Base-by-base conservation (phyloP, 2,329 filamentous ascomycete genomes). In the Aschersonia sp. region DNA sequence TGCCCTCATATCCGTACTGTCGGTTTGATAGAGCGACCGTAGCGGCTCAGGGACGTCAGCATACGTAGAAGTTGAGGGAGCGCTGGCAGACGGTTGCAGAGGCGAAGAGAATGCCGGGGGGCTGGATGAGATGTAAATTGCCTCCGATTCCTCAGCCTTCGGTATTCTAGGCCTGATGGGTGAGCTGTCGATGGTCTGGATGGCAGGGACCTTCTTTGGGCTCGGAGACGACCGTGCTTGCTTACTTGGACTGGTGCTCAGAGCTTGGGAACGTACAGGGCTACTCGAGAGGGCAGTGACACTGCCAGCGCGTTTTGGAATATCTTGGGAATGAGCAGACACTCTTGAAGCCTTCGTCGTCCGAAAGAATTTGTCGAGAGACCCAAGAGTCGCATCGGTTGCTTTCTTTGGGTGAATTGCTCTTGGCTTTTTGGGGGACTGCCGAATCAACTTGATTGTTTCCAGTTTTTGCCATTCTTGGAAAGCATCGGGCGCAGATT, bases 111-210 rank as follows among this genome's bases (percentile, higher is more conserved):
- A 49, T 58, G 58, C 53, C 46, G 70, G 69, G 2, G 47, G 49
- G 51, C 69, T 72, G 58, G 69, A 72, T 54, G 65, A 59, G 58
- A 73, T 65, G 52, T 66, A 45, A 60, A 73, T 70, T 51, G 68
- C 54, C 55, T 71, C 62, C 48, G 48, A 49, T 50, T 47, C 48
- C 46, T 48, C 47, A 32, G 48, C 40, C 49, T 44, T 55, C 54
- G 51, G 54, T 51, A 55, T 62, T 56, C 68, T 72, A 63, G 66
- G 65, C 53, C 58, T 56, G 49, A 53, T 52, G 56, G 65, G 70
- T 71, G 67, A 72, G 69, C 65, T 61, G 54, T 59, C 59, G 54
- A 65, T 61, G 48, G 62, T 63, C 65, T 68, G 66, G 47, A 62
- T 58, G 51, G 62, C 52, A 50, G 51, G 51, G 43, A 53, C 45